Base-by-base conservation (phyloP, 345 rosid species). In the Linum lewisii region DNA sequence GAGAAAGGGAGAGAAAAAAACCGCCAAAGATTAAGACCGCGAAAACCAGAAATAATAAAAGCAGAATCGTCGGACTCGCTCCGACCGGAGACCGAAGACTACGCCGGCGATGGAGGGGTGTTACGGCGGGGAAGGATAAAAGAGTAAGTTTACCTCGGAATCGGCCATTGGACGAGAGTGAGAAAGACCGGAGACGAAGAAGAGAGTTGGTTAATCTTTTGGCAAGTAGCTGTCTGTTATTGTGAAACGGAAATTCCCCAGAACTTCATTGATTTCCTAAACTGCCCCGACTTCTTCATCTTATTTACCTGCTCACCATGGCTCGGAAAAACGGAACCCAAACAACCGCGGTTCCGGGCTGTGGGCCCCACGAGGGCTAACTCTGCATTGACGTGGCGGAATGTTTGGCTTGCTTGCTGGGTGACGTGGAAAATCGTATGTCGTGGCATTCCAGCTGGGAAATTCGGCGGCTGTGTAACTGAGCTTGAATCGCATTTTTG, bases 1-100 rank as follows among this genome's bases (percentile, higher is more conserved):
- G n/a, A n/a, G n/a, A n/a, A 7, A 24, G 21, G 29, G 57, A 57
- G 62, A 52, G 68, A 55, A 70, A 32, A n/a, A n/a, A 21, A 60
- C 62, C 51, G 47, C 23, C 53, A 57, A 23, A 51, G 57, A 65
- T 19, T 15, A 61, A 18, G 53, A n/a, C n/a, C n/a, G n/a, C 55
- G 21, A 22, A 54, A 23, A 14, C 14, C n/a, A 9, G 23, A 22
- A 54, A 21, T 2, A 7, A 57, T 42, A 16, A 57, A 34, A 57
- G 7, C 20, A 19, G 32, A n/a, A n/a, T 14, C 54, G 2, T 9
- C 54, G 21, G 54, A 9, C 10, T 51, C 7, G 1, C 13, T 42
- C 16, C 16, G 13, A 42, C 47, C 18, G 4, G 34, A 8, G 7
- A 29, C 34, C 34, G 34, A 4, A 29, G n/a, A n/a, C n/a, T 29